Evolutionary conservation across 2,329 filamentous ascomycete genomes (phyloP), one percentile per base, ranked within the genome.

Genomic region (Calonectria pseudoreteaudii): DNA sequence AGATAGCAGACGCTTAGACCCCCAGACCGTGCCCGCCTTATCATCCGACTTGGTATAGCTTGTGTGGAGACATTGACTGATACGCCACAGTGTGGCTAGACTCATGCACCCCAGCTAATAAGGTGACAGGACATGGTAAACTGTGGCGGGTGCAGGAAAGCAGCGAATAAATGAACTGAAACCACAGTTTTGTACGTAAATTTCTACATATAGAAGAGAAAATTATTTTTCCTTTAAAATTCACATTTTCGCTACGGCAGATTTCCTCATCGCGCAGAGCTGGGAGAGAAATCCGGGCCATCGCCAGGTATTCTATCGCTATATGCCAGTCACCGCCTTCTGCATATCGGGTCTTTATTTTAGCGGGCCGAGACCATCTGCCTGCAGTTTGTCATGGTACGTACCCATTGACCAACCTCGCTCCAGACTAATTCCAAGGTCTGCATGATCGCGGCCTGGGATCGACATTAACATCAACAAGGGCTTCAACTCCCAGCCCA

Each of bases 381-480:
- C 26, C 52, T 52, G 53, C 68, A 41, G 28, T 26, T 36, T 38
- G 52, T 44, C 28, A 62, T 60, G 60, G 71, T 79, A 79, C 73
- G 70, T 76, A 80, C 74, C 70, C 44, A 38, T 64, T 58, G 52
- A 56, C 52, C 75, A 50, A 68, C 72, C 74, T 74, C 56, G 56
- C 56, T 62, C 75, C 70, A 78, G 70, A 70, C 75, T 76, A 74
- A 68, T 44, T 52, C 64, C 56, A 80, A 77, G 73, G 65, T 73
- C 76, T 76, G 49, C 76, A 76, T 73, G 66, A 71, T 78, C 73
- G 75, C 74, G 62, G 66, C 73, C 67, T 71, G 76, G 75, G 73
- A 80, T 74, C 74, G 58, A 73, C 60, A 66, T 70, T 49, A 67
- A 66, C 58, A 69, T 74, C 41, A 69, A 71, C 67, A 68, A 31